These are phyloP conservation scores for Claviceps sp. DNA, from an alignment of 2,329 filamentous ascomycete species.

Conservation along the genomic window DNA sequence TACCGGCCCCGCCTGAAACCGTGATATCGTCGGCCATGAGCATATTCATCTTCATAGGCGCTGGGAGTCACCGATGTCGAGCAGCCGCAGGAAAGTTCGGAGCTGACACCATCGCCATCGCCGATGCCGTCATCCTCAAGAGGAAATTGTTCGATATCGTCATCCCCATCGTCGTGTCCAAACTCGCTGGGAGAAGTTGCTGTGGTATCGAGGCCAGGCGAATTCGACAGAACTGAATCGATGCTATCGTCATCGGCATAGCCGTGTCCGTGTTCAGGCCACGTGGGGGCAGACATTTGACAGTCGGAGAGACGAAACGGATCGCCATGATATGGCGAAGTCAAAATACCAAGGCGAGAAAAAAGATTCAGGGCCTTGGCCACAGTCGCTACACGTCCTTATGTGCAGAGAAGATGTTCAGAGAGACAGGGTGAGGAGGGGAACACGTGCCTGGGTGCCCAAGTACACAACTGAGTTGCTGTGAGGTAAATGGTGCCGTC, in stretches of 20 bases:
- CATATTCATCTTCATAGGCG: slow-evolving; percentile 20
- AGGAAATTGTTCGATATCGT: slow-evolving; percentile 17
- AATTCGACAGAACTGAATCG: slow-evolving; percentile 18
- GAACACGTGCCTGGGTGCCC: slow-evolving; percentile 1
- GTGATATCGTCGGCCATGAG: slow-evolving; percentile 27
- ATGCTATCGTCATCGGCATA: slow-evolving; percentile 13
- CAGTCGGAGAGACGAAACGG: slow-evolving; percentile 1
- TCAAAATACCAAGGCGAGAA: neutral
- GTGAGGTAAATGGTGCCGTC: neutral
- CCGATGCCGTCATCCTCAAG: slow-evolving; percentile 9
- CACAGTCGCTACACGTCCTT: neutral
- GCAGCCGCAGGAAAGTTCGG: slow-evolving; percentile 14
- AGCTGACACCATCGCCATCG: slow-evolving; percentile 11
- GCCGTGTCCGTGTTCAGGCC: slow-evolving; percentile 4
- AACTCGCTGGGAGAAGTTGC: slow-evolving; percentile 12
- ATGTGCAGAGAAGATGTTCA: neutral
- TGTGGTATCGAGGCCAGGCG: slow-evolving; percentile 12
- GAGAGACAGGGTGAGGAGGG: slow-evolving; percentile 1
- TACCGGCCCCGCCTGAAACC: slow-evolving; percentile 29
- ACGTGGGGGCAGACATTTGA: slow-evolving; percentile 5
- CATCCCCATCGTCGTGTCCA: slow-evolving; percentile 11
- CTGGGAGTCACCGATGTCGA: slow-evolving; percentile 21
- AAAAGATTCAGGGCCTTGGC: neutral
- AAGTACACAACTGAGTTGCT: no score
- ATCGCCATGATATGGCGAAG: slow-evolving; percentile 5